Evolutionary conservation across 2,329 filamentous ascomycete genomes (phyloP).

Genomic region (Didymellaceae sp.): DNA sequence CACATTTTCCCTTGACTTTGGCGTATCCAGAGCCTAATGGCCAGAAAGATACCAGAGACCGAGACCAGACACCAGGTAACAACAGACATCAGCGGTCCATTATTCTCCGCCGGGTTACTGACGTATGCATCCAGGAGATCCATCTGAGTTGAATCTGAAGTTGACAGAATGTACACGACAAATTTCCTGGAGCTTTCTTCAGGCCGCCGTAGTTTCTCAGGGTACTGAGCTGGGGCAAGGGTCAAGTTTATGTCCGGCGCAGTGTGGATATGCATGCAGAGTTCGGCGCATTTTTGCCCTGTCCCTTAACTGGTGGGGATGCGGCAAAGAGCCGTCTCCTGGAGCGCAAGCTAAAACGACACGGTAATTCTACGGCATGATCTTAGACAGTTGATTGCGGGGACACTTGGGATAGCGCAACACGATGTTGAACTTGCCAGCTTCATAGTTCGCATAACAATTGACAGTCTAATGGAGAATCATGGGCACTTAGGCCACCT

Average conservation of each 20-base stretch:
- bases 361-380: background rate
- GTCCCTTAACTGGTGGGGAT: background rate
- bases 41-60: background rate
- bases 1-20: background rate
- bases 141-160: background rate
- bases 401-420: conserved; percentile 1
- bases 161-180: background rate
- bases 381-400: background rate
- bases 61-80: conserved; percentile 1
- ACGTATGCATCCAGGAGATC: background rate
- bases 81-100: conserved; percentile 1
- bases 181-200: background rate
- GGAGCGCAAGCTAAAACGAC: background rate
- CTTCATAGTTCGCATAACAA: background rate
- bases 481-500: background rate
- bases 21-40: conserved; percentile 1
- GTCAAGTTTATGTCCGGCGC: conserved; percentile 1
- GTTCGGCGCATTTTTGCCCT: background rate
- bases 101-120: background rate
- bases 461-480: background rate
- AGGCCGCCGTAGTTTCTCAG: background rate
- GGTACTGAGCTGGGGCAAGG: background rate
- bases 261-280: background rate
- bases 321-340: background rate
- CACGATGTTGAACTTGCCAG: background rate